A percentile compares a stretch with the other conserved stretches of the same genome.
phyloP scores from a whole-genome alignment of 148 eudicot species.

The Cornus kousa region DNA sequence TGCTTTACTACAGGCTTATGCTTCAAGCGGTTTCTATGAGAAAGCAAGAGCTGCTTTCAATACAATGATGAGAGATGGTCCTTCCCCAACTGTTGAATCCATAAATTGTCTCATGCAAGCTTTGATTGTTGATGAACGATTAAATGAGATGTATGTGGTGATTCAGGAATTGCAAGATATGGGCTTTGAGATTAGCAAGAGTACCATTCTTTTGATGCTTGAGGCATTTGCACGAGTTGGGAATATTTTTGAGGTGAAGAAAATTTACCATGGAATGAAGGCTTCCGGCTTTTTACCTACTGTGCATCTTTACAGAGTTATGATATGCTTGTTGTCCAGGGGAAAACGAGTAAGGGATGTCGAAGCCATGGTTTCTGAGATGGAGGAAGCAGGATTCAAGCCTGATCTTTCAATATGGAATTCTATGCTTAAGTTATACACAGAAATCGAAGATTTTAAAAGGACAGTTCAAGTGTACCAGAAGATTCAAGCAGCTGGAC shows the following conservation, averaged over 20 bases:
- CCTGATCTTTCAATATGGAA: conserved; percentile 87
- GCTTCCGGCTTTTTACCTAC: conserved; percentile 96
- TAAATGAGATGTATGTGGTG: conserved; percentile 79
- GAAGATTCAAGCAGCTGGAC: conserved; percentile 58
- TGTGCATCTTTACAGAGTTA: conserved; percentile 89
- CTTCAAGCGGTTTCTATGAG: conserved; percentile 76
- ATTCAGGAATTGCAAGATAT: conserved; percentile 95
- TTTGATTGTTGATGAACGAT: conserved; percentile 71
- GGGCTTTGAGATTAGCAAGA: conserved; percentile 94
- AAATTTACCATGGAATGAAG: conserved; percentile 91
- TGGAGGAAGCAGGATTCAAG: conserved; percentile 83
- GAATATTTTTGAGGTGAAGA: conserved; percentile 92
- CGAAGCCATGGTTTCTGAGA: conserved; percentile 82
- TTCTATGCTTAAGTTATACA: conserved; percentile 80
- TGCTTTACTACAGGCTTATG: conserved; percentile 76
- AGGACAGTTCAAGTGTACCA: conserved; percentile 73
- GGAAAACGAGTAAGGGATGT: conserved; percentile 84
- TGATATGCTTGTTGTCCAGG: conserved; percentile 72
- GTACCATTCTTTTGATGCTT: conserved; percentile 84
- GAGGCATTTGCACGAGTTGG: conserved; percentile 90
- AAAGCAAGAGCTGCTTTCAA: conserved; percentile 97
- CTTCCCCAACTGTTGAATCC: conserved; percentile 83
- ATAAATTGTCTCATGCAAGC: conserved; percentile 80
- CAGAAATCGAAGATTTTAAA: conserved; percentile 66
- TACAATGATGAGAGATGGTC: conserved; percentile 99